Evolutionary conservation across 352 stramenopile genomes (phyloP).

Genomic region (Globisporangium middletonii): DNA sequence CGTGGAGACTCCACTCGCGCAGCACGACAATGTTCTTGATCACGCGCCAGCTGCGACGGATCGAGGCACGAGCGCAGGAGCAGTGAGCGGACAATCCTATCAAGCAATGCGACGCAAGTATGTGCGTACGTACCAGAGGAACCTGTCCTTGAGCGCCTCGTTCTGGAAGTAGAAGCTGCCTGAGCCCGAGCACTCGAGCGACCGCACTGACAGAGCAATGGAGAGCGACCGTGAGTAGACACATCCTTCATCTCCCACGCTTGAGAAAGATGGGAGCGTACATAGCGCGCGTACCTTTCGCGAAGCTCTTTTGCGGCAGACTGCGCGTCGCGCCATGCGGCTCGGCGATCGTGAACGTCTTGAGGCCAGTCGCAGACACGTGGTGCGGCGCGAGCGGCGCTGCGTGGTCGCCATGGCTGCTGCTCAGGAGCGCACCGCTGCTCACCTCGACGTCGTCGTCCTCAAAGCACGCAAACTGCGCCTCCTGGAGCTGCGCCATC

Average conservation of each 20-base stretch:
- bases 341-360: constrained; percentile 13
- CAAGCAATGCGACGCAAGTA: background rate
- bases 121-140: constrained; percentile 33
- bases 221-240: background rate
- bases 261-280: background rate
- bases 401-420: constrained; percentile 14
- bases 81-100: background rate
- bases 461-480: constrained; percentile 70
- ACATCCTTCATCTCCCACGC: background rate
- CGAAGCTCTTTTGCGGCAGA: constrained; percentile 51
- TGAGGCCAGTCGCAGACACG: constrained; percentile 1
- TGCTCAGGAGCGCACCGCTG: constrained; percentile 2
- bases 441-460: constrained; percentile 28
- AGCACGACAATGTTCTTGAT: constrained; percentile 70
- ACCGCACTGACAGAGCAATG: constrained; percentile 26
- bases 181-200: constrained; percentile 56
- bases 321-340: constrained; percentile 16
- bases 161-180: constrained; percentile 76
- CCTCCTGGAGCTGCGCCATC: constrained; percentile 50
- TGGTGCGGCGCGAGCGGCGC: constrained; percentile 14
- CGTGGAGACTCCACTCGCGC: constrained; percentile 69
- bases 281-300: constrained; percentile 23
- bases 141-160: constrained; percentile 56
- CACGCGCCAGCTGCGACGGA: constrained; percentile 45
- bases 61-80: background rate